Evolutionary conservation across 116 monocot genomes (phyloP).

Genomic region (Trichopus zeylanicus): DNA sequence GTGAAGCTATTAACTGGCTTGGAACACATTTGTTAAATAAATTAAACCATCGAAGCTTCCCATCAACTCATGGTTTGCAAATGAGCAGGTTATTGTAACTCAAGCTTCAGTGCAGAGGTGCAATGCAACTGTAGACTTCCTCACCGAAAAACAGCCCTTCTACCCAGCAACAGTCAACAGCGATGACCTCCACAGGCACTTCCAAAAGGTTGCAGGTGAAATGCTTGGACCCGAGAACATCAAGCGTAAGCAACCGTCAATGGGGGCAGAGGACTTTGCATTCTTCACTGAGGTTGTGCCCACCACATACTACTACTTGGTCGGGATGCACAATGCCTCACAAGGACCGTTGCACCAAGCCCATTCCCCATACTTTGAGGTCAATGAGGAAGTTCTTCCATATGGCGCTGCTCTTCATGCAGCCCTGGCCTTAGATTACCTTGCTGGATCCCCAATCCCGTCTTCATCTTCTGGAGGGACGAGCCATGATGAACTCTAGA

Average conservation of each 20-base stretch:
- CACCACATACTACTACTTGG: conserved; percentile 14
- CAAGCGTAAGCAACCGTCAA: conserved; percentile 23
- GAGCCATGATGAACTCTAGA: conserved; percentile 4
- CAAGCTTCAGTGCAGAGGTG: conserved; percentile 93
- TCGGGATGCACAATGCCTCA: background rate
- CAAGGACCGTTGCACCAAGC: background rate
- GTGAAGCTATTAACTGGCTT: no score
- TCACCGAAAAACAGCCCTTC: conserved; percentile 23
- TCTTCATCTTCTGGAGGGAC: background rate
- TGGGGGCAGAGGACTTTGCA: conserved; percentile 43
- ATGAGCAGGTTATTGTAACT: conserved; percentile 62
- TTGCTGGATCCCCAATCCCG: background rate
- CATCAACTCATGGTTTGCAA: no score
- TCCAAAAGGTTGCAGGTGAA: conserved; percentile 51
- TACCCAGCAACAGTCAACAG: conserved; percentile 68
- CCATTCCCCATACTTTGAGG: background rate
- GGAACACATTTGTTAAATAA: no score
- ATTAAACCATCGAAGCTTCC: no score
- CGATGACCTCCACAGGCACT: conserved; percentile 48
- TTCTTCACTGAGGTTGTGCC: conserved; percentile 30
- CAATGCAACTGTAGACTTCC: conserved; percentile 64
- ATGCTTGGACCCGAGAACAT: conserved; percentile 51
- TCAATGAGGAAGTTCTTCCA: conserved; percentile 9
- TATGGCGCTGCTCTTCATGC: conserved; percentile 10
- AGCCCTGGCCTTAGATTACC: background rate